A percentile compares a stretch with the other conserved stretches of the same genome.
Conservation (phyloP, 306 rosid genomes). For the Alnus rubra region DNA sequence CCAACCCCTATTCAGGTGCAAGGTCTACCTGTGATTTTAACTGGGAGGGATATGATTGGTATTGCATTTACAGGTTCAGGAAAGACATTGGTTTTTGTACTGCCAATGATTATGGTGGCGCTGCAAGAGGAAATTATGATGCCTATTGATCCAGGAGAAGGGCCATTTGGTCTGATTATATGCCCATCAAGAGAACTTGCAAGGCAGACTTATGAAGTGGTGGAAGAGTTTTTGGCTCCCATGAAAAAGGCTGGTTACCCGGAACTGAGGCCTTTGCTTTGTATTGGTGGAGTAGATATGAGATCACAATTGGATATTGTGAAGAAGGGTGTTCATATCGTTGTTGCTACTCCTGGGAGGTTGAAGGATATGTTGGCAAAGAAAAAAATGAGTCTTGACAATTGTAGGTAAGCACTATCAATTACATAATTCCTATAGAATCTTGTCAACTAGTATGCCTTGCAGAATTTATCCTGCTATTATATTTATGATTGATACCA, state of each 20-base stretch:
- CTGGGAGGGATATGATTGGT: constrained; percentile 96
- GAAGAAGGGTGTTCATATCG: constrained; percentile 91
- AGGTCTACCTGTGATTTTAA: constrained; percentile 83
- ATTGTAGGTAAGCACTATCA: constrained; percentile 52
- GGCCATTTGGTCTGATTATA: constrained; percentile 78
- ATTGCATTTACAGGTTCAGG: constrained; percentile 95
- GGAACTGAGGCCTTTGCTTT: constrained; percentile 82
- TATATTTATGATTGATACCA: neutral
- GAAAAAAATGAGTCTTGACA: constrained; percentile 88
- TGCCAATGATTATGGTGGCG: constrained; percentile 91
- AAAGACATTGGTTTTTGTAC: constrained; percentile 84
- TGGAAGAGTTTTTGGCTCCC: constrained; percentile 71
- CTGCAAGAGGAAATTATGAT: constrained; percentile 93
- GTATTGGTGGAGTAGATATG: constrained; percentile 97
- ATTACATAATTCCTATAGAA: neutral
- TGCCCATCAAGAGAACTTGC: constrained; percentile 97
- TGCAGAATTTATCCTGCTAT: neutral
- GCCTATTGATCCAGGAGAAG: constrained; percentile 91
- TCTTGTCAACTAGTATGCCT: neutral
- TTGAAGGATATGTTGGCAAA: constrained; percentile 95
- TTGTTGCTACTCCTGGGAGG: constrained; percentile 96
- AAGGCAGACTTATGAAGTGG: constrained; percentile 90
- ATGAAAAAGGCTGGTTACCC: constrained; percentile 90
- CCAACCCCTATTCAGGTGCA: constrained; percentile 98
- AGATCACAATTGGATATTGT: constrained; percentile 78